Base-by-base conservation (phyloP, 192 early-diverging fungal genomes). In the Gryganskiella cystojenkinii region DNA sequence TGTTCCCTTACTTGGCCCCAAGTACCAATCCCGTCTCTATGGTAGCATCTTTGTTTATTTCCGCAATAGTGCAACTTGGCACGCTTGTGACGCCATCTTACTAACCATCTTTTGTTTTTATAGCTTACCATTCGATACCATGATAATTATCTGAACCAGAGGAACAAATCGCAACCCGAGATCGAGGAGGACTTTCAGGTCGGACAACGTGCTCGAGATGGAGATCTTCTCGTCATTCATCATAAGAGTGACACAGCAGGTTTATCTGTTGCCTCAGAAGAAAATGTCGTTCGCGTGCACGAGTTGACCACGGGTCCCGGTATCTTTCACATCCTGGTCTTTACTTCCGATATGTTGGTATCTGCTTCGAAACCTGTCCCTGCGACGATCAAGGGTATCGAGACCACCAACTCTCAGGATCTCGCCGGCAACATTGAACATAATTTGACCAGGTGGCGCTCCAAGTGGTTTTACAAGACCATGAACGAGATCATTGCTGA, bases 241-340 rank as follows among this genome's bases (percentile, higher is more conserved):
- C 58, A 52, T 37, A 59, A 45, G 19, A 15, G 10, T 3, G 24
- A 24, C 0, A 10, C 74, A 54, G 17, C 58, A 51, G 15, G 17
- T 56, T 53, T 45, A 22, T 10, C 30, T 24, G 19, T 31, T 56
- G 8, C 42, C 61, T 11, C 14, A 28, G 55, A 56, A 9, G 59
- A 27, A 1, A n/a, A 20, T 3, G 2, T 17, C 17, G 56, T 76
- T 9, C 65, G 61, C 19, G n/a, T 78, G 4, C 74, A 69, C 22
- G 55, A 78, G 54, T 19, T 69, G 47, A 33, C 63, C 24, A n/a
- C 49, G 2, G 74, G 66, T 2, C 66, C 66, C 2, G 74, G 74
- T n/a, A 64, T 68, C 42, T 78, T 78, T 40, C 74, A 78, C 20
- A 42, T 78, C 33, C 10, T 78, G 13, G 66, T 78, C 22, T 64